Evolutionary conservation across 441 rosid species (phyloP), one percentile per base, ranked within the genome.

Genomic region (Dalechampia spathulata): DNA sequence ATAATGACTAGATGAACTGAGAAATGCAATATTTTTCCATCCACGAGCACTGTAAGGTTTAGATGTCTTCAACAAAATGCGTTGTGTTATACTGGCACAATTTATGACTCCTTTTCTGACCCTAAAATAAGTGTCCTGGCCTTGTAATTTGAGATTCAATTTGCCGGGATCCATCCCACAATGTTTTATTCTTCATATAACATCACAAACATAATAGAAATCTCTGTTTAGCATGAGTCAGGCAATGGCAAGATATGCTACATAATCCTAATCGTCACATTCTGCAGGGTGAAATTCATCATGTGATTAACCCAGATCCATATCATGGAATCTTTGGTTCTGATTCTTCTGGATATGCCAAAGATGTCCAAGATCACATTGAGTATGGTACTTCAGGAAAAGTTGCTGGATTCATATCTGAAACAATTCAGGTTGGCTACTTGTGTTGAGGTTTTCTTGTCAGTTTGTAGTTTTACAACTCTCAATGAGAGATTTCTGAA

Each of bases 341-440:
- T 53, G 88, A 88, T 76, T 77, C 82, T 21, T 62, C 75, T 62
- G 60, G 63, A 23, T 88, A 92, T 71, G 95, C 96, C 46, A 74
- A 74, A 70, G 97, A 92, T 71, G 83, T 89, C 37, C 81, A 89
- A 75, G 96, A 92, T 68, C 97, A 92, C 72, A 83, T 89, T 25
- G 92, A 79, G 48, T 92, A 73, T 63, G 99, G 99, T 52, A 89
- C 88, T 64, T 81, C 87, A 15, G 99, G 97, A 43, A 83, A 64
- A 73, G 87, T 85, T 53, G 97, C 96, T 62, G 99, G 97, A 41
- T 92, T 92, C 61, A 82, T 92, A 19, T 81, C 96, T 46, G 96
- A 90, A 78, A 93, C 96, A 55, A 76, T 93, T 65, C 99, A 93
- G 97, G 96, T 85, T 51, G 51, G 67, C 47, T 75, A 79, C 84